A percentile compares a stretch with the other conserved stretches of the same genome.
Evolutionary conservation across 768 basidiomycete species (phyloP).

Genomic region (Tricholoma flavovirens): DNA sequence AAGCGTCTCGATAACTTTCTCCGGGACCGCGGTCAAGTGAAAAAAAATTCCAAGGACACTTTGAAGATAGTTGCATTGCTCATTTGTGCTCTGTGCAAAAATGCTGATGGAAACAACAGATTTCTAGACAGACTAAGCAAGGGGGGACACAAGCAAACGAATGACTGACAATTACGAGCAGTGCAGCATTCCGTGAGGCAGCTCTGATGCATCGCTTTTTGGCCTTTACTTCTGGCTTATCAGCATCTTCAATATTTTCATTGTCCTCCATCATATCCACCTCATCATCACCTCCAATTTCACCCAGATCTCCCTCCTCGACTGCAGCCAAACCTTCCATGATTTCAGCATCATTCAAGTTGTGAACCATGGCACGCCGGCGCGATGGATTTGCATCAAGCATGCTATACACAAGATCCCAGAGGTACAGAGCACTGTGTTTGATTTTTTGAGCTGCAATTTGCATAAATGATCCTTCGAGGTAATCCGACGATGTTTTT

Average conservation of each 20-base stretch:
- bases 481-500: too few relatives aligned
- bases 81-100: neutral
- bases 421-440: neutral
- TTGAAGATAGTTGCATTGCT: slow-evolving; percentile 17
- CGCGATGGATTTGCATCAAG: neutral
- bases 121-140: neutral
- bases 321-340: neutral
- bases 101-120: neutral
- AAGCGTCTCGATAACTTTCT: slow-evolving; percentile 20
- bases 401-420: neutral
- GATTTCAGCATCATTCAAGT: neutral
- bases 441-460: neutral
- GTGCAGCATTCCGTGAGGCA: neutral
- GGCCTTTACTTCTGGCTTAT: neutral
- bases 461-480: too few relatives aligned
- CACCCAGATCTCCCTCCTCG: neutral
- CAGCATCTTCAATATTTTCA: neutral
- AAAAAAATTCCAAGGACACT: slow-evolving; percentile 26
- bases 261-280: neutral
- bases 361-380: neutral
- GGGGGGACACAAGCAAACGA: neutral
- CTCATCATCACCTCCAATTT: neutral
- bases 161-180: neutral
- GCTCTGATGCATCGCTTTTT: neutral
- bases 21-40: slow-evolving; percentile 25